Conservation (phyloP, 2,329 filamentous ascomycete genomes). For the Sporothrix brasiliensis region DNA sequence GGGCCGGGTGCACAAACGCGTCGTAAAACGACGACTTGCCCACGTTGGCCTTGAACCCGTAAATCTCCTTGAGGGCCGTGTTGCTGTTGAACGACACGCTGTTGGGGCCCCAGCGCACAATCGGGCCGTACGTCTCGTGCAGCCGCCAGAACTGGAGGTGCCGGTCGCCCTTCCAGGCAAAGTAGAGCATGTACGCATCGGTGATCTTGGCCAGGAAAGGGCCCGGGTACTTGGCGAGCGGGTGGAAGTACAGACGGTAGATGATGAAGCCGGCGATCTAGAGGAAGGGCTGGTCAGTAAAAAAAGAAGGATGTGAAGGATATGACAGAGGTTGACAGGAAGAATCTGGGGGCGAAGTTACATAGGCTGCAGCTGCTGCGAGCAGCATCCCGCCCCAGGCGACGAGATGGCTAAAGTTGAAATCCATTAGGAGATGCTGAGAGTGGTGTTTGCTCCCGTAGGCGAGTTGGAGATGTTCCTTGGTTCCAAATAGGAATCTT, state of each 20-base stretch:
- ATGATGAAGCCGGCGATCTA: slow-evolving; percentile 44
- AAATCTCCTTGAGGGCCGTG: slow-evolving; percentile 67
- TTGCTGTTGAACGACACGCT: slow-evolving; percentile 75
- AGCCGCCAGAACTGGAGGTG: slow-evolving; percentile 72
- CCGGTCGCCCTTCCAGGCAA: slow-evolving; percentile 73
- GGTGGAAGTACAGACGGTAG: slow-evolving; percentile 66
- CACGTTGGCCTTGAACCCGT: slow-evolving; percentile 65
- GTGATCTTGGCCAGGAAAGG: slow-evolving; percentile 66
- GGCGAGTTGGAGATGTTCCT: not conserved
- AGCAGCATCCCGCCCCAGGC: slow-evolving; percentile 48
- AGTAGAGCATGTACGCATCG: slow-evolving; percentile 69
- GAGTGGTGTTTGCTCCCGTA: not conserved
- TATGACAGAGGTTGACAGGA: too few species aligned
- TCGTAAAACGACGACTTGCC: slow-evolving; percentile 73
- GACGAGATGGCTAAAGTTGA: slow-evolving; percentile 44
- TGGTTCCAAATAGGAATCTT: not conserved
- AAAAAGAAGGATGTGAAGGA: too few species aligned
- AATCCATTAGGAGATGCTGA: slow-evolving; percentile 33
- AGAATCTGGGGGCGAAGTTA: slow-evolving; percentile 40
- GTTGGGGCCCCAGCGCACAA: slow-evolving; percentile 79
- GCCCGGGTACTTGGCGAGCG: slow-evolving; percentile 66
- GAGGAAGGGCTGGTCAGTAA: not conserved
- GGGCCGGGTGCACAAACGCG: slow-evolving; percentile 69
- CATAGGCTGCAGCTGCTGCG: slow-evolving; percentile 47
- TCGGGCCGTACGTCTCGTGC: slow-evolving; percentile 70